Evolutionary conservation across 2,329 filamentous ascomycete species (phyloP).

Genomic region (Domatiomyces catenatus): DNA sequence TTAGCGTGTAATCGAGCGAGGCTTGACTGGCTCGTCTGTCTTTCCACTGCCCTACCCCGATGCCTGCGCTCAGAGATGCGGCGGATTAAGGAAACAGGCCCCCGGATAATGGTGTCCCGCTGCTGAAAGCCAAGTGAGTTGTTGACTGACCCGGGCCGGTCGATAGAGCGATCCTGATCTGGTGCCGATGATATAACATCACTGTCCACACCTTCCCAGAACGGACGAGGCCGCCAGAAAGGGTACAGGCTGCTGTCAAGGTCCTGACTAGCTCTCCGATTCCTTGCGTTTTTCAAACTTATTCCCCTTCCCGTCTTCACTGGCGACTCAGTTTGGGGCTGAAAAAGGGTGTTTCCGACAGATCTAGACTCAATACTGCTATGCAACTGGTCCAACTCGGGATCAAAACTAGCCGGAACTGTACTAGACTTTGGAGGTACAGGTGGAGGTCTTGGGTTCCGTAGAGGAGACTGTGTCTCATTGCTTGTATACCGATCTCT

Average conservation of each 20-base stretch:
- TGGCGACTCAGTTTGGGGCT: constrained; percentile 26
- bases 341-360: constrained; percentile 21
- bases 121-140: constrained; percentile 43
- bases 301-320: constrained; percentile 25
- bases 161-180: constrained; percentile 18
- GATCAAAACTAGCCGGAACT: constrained; percentile 35
- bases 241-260: constrained; percentile 39
- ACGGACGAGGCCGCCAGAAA: constrained; percentile 48
- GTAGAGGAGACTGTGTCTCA: constrained; percentile 41
- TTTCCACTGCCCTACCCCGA: constrained; percentile 16
- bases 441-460: constrained; percentile 43
- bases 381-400: constrained; percentile 31
- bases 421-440: constrained; percentile 41
- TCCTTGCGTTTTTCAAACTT: constrained; percentile 27
- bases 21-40: constrained; percentile 20
- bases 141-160: constrained; percentile 33
- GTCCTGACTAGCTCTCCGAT: constrained; percentile 28
- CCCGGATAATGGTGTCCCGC: constrained; percentile 30
- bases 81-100: constrained; percentile 23
- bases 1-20: constrained; percentile 19
- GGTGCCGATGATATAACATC: neutral
- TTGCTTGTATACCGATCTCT: constrained; percentile 17
- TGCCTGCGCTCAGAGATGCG: constrained; percentile 21
- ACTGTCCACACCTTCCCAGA: constrained; percentile 37
- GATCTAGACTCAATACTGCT: constrained; percentile 11